Conservation (phyloP, 768 basidiomycete species). For the Hebeloma cylindrosporum region DNA sequence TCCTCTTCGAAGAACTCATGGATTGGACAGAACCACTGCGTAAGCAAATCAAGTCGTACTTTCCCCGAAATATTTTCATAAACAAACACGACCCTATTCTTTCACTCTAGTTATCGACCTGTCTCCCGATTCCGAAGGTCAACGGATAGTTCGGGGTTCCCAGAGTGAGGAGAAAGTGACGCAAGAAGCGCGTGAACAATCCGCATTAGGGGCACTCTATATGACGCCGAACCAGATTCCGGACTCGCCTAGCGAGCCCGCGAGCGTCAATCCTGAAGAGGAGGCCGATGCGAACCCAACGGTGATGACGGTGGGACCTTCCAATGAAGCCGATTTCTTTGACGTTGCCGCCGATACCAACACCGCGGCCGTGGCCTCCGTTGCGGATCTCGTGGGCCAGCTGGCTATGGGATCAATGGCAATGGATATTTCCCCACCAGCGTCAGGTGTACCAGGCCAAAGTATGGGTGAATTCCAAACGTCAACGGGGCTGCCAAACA, state of each 20-base stretch:
- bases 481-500: conserved; percentile 40
- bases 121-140: conserved; percentile 53
- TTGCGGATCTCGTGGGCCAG: conserved; percentile 70
- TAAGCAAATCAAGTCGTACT: conserved; percentile 45
- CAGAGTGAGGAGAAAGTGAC: conserved; percentile 65
- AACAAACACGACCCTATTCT: conserved; percentile 23
- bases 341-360: conserved; percentile 23
- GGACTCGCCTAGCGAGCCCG: conserved; percentile 73
- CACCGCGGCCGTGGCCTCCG: conserved; percentile 38
- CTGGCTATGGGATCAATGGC: conserved; percentile 37
- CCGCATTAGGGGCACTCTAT: conserved; percentile 73
- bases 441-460: neutral
- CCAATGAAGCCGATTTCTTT: conserved; percentile 61
- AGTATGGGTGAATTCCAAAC: conserved; percentile 10
- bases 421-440: neutral
- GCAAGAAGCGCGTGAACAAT: conserved; percentile 80
- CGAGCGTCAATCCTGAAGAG: conserved; percentile 60
- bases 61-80: conserved; percentile 15
- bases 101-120: conserved; percentile 57
- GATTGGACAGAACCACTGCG: conserved; percentile 85
- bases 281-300: conserved; percentile 63
- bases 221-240: conserved; percentile 71
- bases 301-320: conserved; percentile 68
- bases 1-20: conserved; percentile 80
- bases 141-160: conserved; percentile 61